phyloP scores from a whole-genome alignment of 768 basidiomycete genomes.

The Calocera viscosa region DNA sequence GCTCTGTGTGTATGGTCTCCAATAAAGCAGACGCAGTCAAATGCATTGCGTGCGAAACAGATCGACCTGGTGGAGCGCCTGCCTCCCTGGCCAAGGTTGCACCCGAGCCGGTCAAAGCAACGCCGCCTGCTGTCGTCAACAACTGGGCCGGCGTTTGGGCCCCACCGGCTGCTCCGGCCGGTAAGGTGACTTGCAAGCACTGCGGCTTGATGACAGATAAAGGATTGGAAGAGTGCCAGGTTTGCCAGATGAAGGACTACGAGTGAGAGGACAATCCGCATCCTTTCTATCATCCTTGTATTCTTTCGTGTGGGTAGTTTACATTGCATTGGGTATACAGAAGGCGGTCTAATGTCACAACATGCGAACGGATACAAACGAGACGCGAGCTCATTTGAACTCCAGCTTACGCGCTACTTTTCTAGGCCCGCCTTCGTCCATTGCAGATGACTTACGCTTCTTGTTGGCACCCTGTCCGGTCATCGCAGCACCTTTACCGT shows the following conservation, averaged over 20 bases:
- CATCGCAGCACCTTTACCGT: conserved; percentile 52
- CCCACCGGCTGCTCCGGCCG: neutral
- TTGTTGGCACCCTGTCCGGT: conserved; percentile 37
- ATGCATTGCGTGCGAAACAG: conserved; percentile 11
- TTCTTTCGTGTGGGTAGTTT: conserved; percentile 1
- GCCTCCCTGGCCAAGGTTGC: neutral
- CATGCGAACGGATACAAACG: neutral
- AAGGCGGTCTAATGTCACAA: neutral
- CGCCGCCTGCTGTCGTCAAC: neutral
- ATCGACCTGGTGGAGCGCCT: conserved; percentile 8
- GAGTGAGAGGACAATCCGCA: neutral
- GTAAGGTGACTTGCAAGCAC: neutral
- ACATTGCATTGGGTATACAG: conserved; percentile 5
- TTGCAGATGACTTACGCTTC: conserved; percentile 59
- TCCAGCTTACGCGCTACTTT: conserved; percentile 61
- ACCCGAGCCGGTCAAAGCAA: neutral
- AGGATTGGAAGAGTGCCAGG: conserved; percentile 4
- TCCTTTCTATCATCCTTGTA: neutral
- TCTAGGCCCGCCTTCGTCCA: conserved; percentile 39
- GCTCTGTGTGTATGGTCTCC: conserved; percentile 9
- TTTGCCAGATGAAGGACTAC: neutral
- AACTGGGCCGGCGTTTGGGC: conserved; percentile 1
- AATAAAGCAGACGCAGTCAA: conserved; percentile 9
- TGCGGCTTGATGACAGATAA: conserved; percentile 1
- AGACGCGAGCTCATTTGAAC: conserved; percentile 40